These are phyloP conservation scores for Gossypium longicalyx DNA, from an alignment of 345 rosid genomes.

Conservation along the genomic window DNA sequence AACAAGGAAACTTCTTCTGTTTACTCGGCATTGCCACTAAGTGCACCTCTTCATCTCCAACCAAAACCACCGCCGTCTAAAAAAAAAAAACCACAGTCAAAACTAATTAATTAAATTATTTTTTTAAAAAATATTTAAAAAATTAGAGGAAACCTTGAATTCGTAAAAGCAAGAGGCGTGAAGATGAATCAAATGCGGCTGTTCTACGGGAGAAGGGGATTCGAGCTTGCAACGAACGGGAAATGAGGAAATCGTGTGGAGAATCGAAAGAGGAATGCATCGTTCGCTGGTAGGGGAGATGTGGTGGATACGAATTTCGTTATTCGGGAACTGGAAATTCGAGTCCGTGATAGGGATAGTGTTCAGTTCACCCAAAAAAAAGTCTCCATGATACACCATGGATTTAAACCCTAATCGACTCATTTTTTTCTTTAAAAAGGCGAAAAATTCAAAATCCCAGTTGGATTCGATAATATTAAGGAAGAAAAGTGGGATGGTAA, in stretches of 20 bases:
- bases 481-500: conserved; percentile 5
- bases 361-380: conserved; percentile 78
- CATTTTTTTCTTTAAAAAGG: conserved; percentile 31
- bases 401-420: conserved; percentile 79
- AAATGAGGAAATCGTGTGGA: conserved; percentile 74
- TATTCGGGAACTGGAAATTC: conserved; percentile 75
- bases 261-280: conserved; percentile 88
- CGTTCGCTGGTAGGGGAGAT: conserved; percentile 69
- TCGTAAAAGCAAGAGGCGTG: conserved; percentile 91
- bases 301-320: conserved; percentile 86
- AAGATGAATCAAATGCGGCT: conserved; percentile 63
- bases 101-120: not conserved
- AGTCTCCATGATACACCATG: conserved; percentile 73
- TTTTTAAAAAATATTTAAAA: not conserved
- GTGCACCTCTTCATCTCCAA: conserved; percentile 86
- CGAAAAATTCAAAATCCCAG: not conserved
- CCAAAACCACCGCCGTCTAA: conserved; percentile 81
- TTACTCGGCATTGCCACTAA: conserved; percentile 99
- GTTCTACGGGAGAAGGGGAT: conserved; percentile 55
- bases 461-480: conserved; percentile 1
- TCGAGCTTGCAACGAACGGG: conserved; percentile 92
- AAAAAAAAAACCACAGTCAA: not conserved
- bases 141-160: conserved; percentile 46
- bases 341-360: conserved; percentile 43
- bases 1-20: conserved; percentile 94